A percentile compares a stretch with the other conserved stretches of the same genome.
phyloP scores from a whole-genome alignment of 148 eudicot genomes.

The Rhododendron henanense region DNA sequence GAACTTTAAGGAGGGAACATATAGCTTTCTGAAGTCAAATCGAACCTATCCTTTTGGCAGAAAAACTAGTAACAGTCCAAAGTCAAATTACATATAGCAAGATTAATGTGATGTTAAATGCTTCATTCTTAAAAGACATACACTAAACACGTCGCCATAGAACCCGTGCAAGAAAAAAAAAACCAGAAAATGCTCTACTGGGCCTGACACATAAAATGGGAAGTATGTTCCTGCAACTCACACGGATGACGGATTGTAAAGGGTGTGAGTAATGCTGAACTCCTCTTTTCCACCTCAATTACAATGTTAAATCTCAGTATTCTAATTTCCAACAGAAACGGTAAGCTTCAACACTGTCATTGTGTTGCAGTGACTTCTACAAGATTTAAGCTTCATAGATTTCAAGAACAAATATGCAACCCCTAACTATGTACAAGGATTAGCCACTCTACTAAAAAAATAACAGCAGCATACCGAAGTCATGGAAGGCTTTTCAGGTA shows the following conservation, averaged over 20 bases:
- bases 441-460: neutral
- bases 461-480: neutral
- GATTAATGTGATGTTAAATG: neutral
- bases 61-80: neutral
- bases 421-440: neutral
- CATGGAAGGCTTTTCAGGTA: neutral
- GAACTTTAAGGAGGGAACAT: neutral
- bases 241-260: neutral
- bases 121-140: neutral
- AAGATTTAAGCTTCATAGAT: neutral
- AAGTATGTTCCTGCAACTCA: slow-evolving; percentile 4
- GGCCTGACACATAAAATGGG: neutral
- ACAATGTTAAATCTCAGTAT: neutral
- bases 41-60: neutral
- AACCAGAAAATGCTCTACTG: neutral
- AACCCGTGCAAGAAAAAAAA: neutral
- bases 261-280: neutral
- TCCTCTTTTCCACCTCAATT: neutral
- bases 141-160: neutral
- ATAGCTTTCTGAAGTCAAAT: neutral
- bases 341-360: neutral
- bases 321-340: neutral
- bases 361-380: neutral
- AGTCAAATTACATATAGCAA: neutral
- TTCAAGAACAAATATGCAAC: neutral